These are phyloP conservation scores for Leccinum subgranulosum DNA, from an alignment of 768 basidiomycete species.

Conservation along the genomic window DNA sequence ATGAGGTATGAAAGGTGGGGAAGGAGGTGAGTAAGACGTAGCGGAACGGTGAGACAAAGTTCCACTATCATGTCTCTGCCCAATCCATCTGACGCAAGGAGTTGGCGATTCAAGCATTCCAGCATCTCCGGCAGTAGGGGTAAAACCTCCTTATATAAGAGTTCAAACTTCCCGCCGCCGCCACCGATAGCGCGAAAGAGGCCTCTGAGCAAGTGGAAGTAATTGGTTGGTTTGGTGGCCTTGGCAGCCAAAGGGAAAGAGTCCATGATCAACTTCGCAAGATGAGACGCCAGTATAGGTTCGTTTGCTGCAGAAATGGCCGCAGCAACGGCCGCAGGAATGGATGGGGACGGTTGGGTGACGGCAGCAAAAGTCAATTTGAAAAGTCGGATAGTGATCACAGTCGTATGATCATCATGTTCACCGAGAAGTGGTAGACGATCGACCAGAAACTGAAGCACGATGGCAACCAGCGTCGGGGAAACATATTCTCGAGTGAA, in stretches of 20 bases:
- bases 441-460: constrained; percentile 82
- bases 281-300: constrained; percentile 87
- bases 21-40: constrained; percentile 91
- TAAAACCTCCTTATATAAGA: constrained; percentile 92
- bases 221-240: constrained; percentile 85
- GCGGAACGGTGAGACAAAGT: constrained; percentile 92
- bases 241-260: constrained; percentile 94
- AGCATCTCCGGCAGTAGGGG: constrained; percentile 97
- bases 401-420: constrained; percentile 75
- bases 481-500: constrained; percentile 76
- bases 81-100: constrained; percentile 78
- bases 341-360: constrained; percentile 37
- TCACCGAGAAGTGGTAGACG: constrained; percentile 82
- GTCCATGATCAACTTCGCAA: constrained; percentile 92
- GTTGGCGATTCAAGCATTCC: constrained; percentile 88
- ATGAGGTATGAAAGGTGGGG: constrained; percentile 94
- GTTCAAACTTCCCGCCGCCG: constrained; percentile 88
- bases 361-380: constrained; percentile 95
- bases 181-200: constrained; percentile 93
- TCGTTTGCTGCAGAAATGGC: constrained; percentile 69
- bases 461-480: constrained; percentile 81
- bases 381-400: constrained; percentile 85
- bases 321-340: neutral
- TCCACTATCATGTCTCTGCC: constrained; percentile 93
- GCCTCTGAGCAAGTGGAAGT: constrained; percentile 87